Percentiles rank a stretch among this genome's conserved stretches.
phyloP scores from a whole-genome alignment of 2,329 filamentous ascomycete genomes.

The Fusarium staphyleae region DNA sequence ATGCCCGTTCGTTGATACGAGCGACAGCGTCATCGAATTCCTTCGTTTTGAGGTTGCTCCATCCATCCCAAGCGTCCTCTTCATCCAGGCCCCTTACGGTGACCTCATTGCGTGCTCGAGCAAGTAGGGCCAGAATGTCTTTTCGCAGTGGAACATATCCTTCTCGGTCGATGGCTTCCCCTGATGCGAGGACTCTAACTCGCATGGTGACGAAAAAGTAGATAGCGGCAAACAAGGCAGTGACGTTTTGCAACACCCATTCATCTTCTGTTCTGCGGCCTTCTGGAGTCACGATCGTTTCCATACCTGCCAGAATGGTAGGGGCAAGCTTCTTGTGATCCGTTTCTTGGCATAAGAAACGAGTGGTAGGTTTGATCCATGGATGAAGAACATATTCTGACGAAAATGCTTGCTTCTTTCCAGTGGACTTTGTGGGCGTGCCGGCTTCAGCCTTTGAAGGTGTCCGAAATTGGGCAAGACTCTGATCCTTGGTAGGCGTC shows the following conservation, averaged over 20 bases:
- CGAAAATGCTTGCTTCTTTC: constrained; percentile 37
- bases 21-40: constrained; percentile 70
- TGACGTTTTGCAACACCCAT: constrained; percentile 57
- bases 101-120: constrained; percentile 52
- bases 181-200: constrained; percentile 51
- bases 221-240: constrained; percentile 65
- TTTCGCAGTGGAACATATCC: constrained; percentile 56
- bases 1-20: constrained; percentile 62
- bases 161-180: constrained; percentile 50
- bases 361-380: constrained; percentile 75
- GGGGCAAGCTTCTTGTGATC: constrained; percentile 68
- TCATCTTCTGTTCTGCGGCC: constrained; percentile 56
- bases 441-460: constrained; percentile 37
- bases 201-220: constrained; percentile 66
- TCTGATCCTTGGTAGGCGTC: constrained; percentile 57
- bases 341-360: constrained; percentile 68
- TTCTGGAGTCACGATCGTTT: constrained; percentile 57
- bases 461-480: constrained; percentile 54
- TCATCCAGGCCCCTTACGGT: constrained; percentile 50
- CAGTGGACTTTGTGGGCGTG: constrained; percentile 54
- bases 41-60: constrained; percentile 55
- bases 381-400: constrained; percentile 55
- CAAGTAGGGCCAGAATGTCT: constrained; percentile 54
- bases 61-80: constrained; percentile 61
- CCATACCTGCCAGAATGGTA: constrained; percentile 77